Base-by-base conservation (phyloP, 768 basidiomycete species). In the Russula earlei region DNA sequence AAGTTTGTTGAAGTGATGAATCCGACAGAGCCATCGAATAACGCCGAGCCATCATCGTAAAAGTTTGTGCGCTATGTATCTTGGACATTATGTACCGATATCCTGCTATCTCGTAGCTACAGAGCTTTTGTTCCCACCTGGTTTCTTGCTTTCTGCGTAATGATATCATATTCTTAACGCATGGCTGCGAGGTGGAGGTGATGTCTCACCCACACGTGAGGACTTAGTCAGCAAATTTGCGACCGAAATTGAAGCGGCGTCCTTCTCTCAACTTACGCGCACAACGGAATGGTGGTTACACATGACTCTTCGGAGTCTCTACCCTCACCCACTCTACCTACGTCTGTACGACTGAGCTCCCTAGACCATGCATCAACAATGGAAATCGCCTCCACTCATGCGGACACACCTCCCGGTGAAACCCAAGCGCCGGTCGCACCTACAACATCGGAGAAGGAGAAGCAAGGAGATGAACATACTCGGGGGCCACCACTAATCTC, bases 1-100 rank as follows among this genome's bases (percentile, higher is more conserved):
- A 83, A 83, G 67, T 66, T 78, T 64, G 71, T 74, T 41, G 79
- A 81, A 34, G 74, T 77, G 50, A 75, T 77, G 64, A 74, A 77
- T 58, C 67, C 77, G 40, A 74, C 79, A 50, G 78, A 81, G 51
- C 77, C 82, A 19, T 71, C 72, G 24, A 56, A 48, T 38, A 54
- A 44, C 27, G 46, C 51, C 11, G 59, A 59, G 69, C 76, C 74
- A 68, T 61, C 65, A 52, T 61, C 52, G 29, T 61, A 49, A 59
- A 37, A 24, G 48, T 52, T 31, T 50, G 52, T 46, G 45, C 54
- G 29, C n/a, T 48, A 42, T 60, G 43, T 59, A 51, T 53, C 59
- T 61, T 59, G 47, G 50, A 53, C 52, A 11, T 48, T 53, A 53
- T 49, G 52, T 60, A 58, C 56, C 49, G 59, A 59, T 52, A 58